A percentile compares a stretch with the other conserved stretches of the same genome.
Conservation (phyloP, 2,329 filamentous ascomycete genomes). For the Chrysoporthe puriensis region DNA sequence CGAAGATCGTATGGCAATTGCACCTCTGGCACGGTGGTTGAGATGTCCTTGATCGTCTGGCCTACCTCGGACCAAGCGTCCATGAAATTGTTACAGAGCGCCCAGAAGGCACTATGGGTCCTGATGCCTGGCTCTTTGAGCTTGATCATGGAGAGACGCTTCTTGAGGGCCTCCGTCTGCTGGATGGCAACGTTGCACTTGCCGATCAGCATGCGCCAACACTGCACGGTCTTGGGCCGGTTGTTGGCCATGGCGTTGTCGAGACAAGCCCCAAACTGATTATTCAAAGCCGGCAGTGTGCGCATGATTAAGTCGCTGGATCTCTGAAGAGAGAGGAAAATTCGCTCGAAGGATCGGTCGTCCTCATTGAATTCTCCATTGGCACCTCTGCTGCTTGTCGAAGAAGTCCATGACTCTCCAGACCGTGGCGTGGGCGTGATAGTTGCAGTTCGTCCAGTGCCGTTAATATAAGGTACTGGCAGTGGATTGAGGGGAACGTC, state of each 20-base stretch:
- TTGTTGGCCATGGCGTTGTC: conserved; percentile 65
- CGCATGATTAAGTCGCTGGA: conserved; percentile 75
- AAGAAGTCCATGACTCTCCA: conserved; percentile 74
- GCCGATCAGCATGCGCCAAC: conserved; percentile 72
- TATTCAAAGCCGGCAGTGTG: conserved; percentile 70
- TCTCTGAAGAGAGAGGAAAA: conserved; percentile 75
- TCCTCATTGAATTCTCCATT: conserved; percentile 72
- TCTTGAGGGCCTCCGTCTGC: conserved; percentile 73
- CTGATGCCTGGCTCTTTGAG: conserved; percentile 81
- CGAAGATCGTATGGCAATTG: conserved; percentile 69
- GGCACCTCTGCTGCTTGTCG: conserved; percentile 56
- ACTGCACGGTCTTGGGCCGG: conserved; percentile 60
- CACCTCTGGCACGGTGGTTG: conserved; percentile 49
- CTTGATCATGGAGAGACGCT: conserved; percentile 77
- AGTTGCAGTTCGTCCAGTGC: conserved; percentile 53
- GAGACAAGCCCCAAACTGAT: conserved; percentile 67
- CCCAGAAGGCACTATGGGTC: conserved; percentile 64
- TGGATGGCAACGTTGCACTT: conserved; percentile 73
- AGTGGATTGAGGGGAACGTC: conserved; percentile 46
- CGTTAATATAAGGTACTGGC: conserved; percentile 49
- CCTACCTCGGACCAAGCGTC: conserved; percentile 71
- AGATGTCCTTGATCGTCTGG: conserved; percentile 56
- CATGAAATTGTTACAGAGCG: conserved; percentile 75
- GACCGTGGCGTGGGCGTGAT: conserved; percentile 75
- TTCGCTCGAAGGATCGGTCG: conserved; percentile 78